Evolutionary conservation across 2,329 filamentous ascomycete genomes (phyloP).

Genomic region (Aspergillus carbonarius): DNA sequence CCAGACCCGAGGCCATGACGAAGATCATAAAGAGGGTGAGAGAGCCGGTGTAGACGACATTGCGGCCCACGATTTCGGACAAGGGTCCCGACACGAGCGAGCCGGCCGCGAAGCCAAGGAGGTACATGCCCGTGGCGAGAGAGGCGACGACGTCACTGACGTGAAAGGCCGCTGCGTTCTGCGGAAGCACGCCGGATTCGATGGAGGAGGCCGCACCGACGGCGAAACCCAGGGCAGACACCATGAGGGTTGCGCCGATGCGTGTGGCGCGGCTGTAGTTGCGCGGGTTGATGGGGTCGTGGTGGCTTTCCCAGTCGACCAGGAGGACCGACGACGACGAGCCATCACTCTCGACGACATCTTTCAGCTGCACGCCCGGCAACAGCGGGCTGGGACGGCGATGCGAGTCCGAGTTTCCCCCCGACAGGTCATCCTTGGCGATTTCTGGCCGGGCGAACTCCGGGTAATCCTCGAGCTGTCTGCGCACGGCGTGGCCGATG

Average conservation of each 20-base stretch:
- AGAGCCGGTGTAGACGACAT: constrained; percentile 51
- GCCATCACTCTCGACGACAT: constrained; percentile 1
- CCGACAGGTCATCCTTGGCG: neutral
- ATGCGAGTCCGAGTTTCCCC: neutral
- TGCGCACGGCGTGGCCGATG: constrained; percentile 19
- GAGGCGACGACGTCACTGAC: constrained; percentile 54
- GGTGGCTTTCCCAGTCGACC: constrained; percentile 41
- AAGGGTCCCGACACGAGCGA: constrained; percentile 51
- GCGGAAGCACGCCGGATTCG: constrained; percentile 50
- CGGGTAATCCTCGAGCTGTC: constrained; percentile 14
- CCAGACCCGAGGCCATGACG: constrained; percentile 49
- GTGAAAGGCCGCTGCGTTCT: constrained; percentile 48
- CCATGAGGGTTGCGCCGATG: constrained; percentile 42
- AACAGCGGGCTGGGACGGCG: neutral
- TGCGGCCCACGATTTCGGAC: constrained; percentile 51
- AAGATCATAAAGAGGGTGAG: constrained; percentile 51
- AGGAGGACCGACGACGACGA: constrained; percentile 31
- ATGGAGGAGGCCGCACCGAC: constrained; percentile 55
- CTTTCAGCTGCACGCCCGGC: constrained; percentile 5
- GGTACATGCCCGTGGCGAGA: constrained; percentile 45
- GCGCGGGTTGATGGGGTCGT: constrained; percentile 41
- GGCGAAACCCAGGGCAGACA: constrained; percentile 51
- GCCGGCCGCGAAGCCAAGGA: constrained; percentile 52
- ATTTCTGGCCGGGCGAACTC: constrained; percentile 4
- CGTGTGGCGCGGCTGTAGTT: constrained; percentile 39